Percentiles rank a stretch among this genome's conserved stretches.
Evolutionary conservation across 805 yeast genomes (phyloP).

Genomic region (Nakazawaea pomicola): DNA sequence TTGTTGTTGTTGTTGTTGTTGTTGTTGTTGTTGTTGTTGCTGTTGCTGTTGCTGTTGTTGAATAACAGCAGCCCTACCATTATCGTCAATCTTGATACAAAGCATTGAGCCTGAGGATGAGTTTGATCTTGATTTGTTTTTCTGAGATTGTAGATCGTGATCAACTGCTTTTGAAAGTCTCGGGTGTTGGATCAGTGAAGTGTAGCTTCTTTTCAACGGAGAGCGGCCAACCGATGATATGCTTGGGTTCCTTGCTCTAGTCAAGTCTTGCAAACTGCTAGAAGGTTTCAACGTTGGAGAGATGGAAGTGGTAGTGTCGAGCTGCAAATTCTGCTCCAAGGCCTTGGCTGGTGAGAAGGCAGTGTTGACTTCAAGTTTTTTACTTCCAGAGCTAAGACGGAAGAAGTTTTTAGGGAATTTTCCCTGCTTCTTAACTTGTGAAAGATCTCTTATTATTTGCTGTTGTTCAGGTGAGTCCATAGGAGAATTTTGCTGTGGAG

Average conservation of each 20-base stretch:
- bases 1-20: slow-evolving; percentile 10
- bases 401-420: slow-evolving; percentile 14
- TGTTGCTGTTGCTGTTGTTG: slow-evolving; percentile 10
- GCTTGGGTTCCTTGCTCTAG: slow-evolving; percentile 8
- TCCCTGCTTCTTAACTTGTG: slow-evolving; percentile 1
- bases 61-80: slow-evolving; percentile 11
- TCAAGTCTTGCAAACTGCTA: slow-evolving; percentile 8
- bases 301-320: not conserved
- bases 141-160: not conserved
- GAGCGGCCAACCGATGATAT: slow-evolving; percentile 6
- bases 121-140: slow-evolving; percentile 4
- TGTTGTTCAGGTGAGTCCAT: not conserved
- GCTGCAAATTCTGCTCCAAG: not conserved
- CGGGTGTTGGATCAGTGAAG: slow-evolving; percentile 10
- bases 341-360: not conserved
- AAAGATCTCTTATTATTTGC: too few relatives aligned
- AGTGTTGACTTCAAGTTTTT: slow-evolving; percentile 10
- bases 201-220: slow-evolving; percentile 13
- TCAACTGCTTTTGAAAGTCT: slow-evolving; percentile 5
- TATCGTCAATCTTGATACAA: slow-evolving; percentile 10
- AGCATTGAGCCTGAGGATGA: slow-evolving; percentile 4
- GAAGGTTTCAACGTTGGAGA: slow-evolving; percentile 6
- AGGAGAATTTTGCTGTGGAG: slow-evolving; percentile 15
- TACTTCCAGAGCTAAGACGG: slow-evolving; percentile 6
- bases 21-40: slow-evolving; percentile 10